Evolutionary conservation across 495 filamentous ascomycete species (phyloP), one percentile per base, ranked within the genome.

Genomic region (Hypomontagnella submonticulosa): DNA sequence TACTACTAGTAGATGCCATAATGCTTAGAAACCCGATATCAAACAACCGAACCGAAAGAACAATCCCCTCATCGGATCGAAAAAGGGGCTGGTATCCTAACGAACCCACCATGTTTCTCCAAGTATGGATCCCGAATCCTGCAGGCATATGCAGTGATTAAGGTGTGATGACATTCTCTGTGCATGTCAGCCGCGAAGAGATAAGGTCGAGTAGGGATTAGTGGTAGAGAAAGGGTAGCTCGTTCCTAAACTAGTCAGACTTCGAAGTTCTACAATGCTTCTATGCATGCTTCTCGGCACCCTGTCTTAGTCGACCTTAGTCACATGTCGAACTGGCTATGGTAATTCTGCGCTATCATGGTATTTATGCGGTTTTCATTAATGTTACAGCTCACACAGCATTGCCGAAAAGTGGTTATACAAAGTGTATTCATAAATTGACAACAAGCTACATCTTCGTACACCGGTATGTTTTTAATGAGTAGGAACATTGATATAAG

Each of bases 271-370:
- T 52, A 42, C 23, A 54, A 60, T 56, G 54, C 65, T 68, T 68
- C 59, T 54, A 68, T 69, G 60, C 66, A 69, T 64, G 38, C 43
- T 69, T 63, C 60, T 37, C 30, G 32, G 11, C n/a, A 33, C 33
- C 44, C 56, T 38, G 18, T 38, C 51, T 43, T 30, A 27, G 20
- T 27, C 23, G 3, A 6, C 23, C 6, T 51, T 37, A 36, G 30
- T 19, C 34, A 51, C 36, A 38, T 38, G n/a, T 38, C n/a, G n/a
- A n/a, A n/a, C n/a, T n/a, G n/a, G n/a, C n/a, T n/a, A n/a, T n/a
- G n/a, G n/a, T n/a, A n/a, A n/a, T n/a, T n/a, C n/a, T n/a, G n/a
- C n/a, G n/a, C 23, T 27, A 6, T 6, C 6, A 27, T 27, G 23
- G 23, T 27, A 27, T 27, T 27, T 6, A 6, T 27, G 23, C 6